Base-by-base conservation (phyloP, 345 rosid genomes). In the Nasturtium officinale region DNA sequence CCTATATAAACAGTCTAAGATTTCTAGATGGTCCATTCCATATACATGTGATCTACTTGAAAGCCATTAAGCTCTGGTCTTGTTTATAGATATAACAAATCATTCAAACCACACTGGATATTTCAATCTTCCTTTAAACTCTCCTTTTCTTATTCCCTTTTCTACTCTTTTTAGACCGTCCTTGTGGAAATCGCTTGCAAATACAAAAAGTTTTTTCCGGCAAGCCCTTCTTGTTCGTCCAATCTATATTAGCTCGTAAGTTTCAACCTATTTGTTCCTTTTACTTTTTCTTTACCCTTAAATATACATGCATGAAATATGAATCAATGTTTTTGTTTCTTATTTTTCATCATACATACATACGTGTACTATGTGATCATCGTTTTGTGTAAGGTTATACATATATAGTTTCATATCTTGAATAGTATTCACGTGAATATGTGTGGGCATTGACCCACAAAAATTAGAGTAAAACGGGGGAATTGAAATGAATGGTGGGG, bases 1-100 rank as follows among this genome's bases (percentile, higher is more conserved):
- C 65, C 20, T 64, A 71, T 28, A 64, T 37, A 71, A 42, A 42
- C 54, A 57, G 23, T 30, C 53, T 56, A 70, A 70, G 61, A 56
- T 56, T 21, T 47, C 61, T 69, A 54, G 60, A 50, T 69, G 79
- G 75, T 69, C 75, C 79, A 75, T 75, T 69, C 75, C 79, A 75
- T 75, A 21, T 48, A 23, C 78, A 75, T 69, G 60, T 69, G 71
- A 26, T 56, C 43, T 76, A 63, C 38, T 59, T 21, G 59, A 42
- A 59, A 60, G 15, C 68, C 71, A 71, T n/a, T n/a, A n/a, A n/a
- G n/a, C 61, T 60, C 72, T 54, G 20, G 28, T 51, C 42, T 68
- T 51, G 58, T 55, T 51, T 23, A 23, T 23, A 6, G 57, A 71
- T 55, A 54, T 56, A 50, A 62, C 62, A 56, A 56, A 46, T 61